phyloP scores from a whole-genome alignment of 2,329 filamentous ascomycete genomes.

The Trichoderma harzianum region DNA sequence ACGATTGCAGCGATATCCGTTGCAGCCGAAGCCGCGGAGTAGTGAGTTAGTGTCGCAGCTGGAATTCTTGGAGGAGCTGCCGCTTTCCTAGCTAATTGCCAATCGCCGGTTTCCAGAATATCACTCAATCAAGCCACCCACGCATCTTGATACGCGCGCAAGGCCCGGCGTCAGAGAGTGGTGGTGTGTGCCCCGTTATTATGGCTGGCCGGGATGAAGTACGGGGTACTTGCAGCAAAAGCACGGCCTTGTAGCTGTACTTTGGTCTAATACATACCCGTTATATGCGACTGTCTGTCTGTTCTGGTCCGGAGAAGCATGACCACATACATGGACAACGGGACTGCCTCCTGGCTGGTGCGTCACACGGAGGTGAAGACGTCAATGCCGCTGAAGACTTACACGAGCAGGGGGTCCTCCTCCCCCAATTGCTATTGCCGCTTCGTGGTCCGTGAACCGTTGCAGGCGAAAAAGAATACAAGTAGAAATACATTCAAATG shows the following conservation, averaged over 20 bases:
- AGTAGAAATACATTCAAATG: not conserved
- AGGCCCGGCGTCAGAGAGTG: not conserved
- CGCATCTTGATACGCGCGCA: slow-evolving; percentile 7
- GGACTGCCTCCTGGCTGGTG: slow-evolving; percentile 8
- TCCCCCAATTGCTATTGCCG: not conserved
- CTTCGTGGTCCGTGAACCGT: not conserved
- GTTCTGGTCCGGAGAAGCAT: not conserved
- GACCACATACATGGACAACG: not conserved
- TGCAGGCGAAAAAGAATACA: not conserved
- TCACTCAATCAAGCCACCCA: slow-evolving; percentile 15
- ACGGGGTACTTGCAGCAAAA: slow-evolving; percentile 2
- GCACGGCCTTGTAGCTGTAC: not conserved
- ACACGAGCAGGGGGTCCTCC: not conserved
- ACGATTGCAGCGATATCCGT: slow-evolving; percentile 9
- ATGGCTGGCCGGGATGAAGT: not conserved
- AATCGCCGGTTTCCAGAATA: slow-evolving; percentile 15
- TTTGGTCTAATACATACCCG: not conserved
- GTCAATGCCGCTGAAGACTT: not conserved
- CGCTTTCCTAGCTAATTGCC: not conserved
- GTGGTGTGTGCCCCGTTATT: slow-evolving; percentile 1
- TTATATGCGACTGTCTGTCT: not conserved
- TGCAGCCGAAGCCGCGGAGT: slow-evolving; percentile 12
- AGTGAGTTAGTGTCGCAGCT: not conserved
- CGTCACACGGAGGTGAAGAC: not conserved
- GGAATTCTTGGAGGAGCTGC: slow-evolving; percentile 4